Evolutionary conservation across 805 yeast genomes (phyloP), one percentile per base, ranked within the genome.

Genomic region (Torulaspora quercuum): DNA sequence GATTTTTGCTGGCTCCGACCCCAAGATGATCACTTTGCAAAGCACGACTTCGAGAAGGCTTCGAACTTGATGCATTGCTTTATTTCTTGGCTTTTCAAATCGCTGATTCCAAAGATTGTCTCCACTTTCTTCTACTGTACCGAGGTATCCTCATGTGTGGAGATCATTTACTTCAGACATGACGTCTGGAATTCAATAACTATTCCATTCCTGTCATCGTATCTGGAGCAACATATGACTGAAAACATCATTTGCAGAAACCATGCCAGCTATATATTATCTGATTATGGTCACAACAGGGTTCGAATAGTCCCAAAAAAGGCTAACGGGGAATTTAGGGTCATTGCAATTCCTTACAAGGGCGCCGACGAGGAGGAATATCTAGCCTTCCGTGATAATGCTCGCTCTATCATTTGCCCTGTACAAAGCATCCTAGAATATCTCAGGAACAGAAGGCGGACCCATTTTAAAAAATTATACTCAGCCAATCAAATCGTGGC

Each of bases 101-200:
- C 22, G 0, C 68, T 78, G 33, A 45, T 84, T 1, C 61, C 71
- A 6, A 67, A 63, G 11, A 41, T 83, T 1, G 46, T 84, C 0
- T 57, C 65, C 0, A 57, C 72, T 0, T 76, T 74, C 49, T 88
- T 86, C 63, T 80, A 83, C 52, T 78, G 81, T 4, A 80, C 92
- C 0, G 82, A 79, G 31, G 57, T 66, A 1, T 71, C 75, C 7
- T 65, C 68, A 0, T 53, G 64, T 0, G 59, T 53, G 7, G 59
- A 61, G 3, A 40, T 75, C 0, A 35, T 67, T 0, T 84, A 66
- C 51, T 84, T 73, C 49, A 68, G 80, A 11, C 87, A 78, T 36
- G 65, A 61, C 15, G 57, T 64, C 1, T 87, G 95, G 95, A 52
- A 46, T 7, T 27, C 29, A 22, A 57, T 73, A 11, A 63, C 75